Base-by-base conservation (phyloP, 2,329 filamentous ascomycete genomes). In the Colletotrichum plurivorum region DNA sequence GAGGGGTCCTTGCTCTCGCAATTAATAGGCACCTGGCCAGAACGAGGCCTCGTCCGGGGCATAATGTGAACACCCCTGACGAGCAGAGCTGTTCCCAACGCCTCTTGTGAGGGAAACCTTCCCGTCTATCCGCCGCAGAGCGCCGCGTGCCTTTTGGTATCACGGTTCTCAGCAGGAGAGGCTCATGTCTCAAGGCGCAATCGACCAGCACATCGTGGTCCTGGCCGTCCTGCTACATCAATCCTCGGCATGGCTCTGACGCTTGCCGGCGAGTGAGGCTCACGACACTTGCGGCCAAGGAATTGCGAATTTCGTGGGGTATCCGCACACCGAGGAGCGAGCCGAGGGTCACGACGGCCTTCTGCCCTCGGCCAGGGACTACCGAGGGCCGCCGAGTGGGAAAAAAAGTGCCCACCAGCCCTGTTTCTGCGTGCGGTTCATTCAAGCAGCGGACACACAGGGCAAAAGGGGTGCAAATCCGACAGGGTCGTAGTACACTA, bases 81-180 rank as follows among this genome's bases (percentile, higher is more conserved):
- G 25, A 13, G 20, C 18, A 13, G 25, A 36, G 31, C 31, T 9
- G 10, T 36, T 10, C 1, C 8, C 31, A 36, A 36, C 31, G 31
- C 31, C 27, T 52, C 20, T 22, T 49, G 51, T 46, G 22, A 51
- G 31, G 65, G 61, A 67, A 58, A 36, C 12, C 49, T 70, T 70
- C 69, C 69, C 67, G 67, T n/a, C 43, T 63, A 67, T 70, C 69
- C 69, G 69, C 60, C 9, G n/a, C 27, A 31, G 31, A 36, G 31
- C 31, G 10, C 31, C 31, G 31, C 31, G 9, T 36, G 31, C 7
- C 31, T 36, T 36, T 36, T 36, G 10, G 8, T 36, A 10, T 10
- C 10, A 10, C 31, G 31, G 8, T 36, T 36, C 10, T 10, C 31
- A 36, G 31, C 31, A 36, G 31, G 31, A 36, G 31, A 36, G 8